Base-by-base conservation (phyloP, 305 asterid species). In the Vinca major region DNA sequence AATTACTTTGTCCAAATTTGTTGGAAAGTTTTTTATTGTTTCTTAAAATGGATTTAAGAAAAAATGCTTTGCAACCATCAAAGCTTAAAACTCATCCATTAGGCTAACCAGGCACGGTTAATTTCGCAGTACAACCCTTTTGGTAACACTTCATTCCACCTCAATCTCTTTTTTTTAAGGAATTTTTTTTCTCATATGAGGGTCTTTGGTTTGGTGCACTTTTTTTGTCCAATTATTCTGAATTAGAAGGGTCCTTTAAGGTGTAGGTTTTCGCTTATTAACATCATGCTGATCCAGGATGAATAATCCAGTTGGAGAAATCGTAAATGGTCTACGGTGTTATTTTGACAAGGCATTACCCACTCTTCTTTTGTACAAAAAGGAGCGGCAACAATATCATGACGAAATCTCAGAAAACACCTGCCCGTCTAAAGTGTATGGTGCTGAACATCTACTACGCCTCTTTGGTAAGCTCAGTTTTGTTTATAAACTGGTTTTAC, bases 401-500 rank as follows among this genome's bases (percentile, higher is more conserved):
- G 95, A 91, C 37, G 81, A 85, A 69, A 69, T 89, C 65, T 67
- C 82, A 69, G 93, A 81, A 65, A 73, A 80, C 69, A 78, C 76
- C 71, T 80, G 95, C 69, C 93, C 99, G 39, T 89, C 97, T 62
- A 88, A 87, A 72, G 75, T 94, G 68, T 94, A 94, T 74, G 99
- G 97, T 62, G 97, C 96, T 47, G 97, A 94, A 80, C 99, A 94
- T 86, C 85, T 94, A 47, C 71, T 91, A 75, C 96, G 97, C 79
- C 90, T 94, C 74, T 94, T 94, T 78, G 97, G 99, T 94, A 89
- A 77, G 84, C 62, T 67, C 17, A 19, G 37, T 26, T n/a, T 36
- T 36, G 21, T 60, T 60, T 60, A 20, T 36, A n/a, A 37, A 60
- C 64, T 37, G 20, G n/a, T 60, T 60, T 33, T 5, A 9, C 7